Percentiles rank a stretch among this genome's conserved stretches.
Evolutionary conservation across 23 red algal genomes (phyloP).

Genomic region (Gracilaria vermiculophylla): DNA sequence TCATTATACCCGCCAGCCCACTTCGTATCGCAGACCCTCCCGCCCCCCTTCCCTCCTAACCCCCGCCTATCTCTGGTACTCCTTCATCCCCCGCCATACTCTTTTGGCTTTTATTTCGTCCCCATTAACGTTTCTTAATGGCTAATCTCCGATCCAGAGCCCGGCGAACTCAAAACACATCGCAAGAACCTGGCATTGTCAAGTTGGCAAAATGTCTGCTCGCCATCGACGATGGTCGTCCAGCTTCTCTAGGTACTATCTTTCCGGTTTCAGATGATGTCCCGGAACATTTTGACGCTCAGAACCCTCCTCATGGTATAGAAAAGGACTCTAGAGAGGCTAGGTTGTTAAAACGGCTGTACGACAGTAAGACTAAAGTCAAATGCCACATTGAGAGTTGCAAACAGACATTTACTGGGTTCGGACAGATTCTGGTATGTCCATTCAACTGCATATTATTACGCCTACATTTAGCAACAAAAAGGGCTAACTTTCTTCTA

Average conservation of each 20-base stretch:
- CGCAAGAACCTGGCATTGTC: neutral
- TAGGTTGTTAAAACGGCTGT: neutral
- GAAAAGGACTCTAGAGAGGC: neutral
- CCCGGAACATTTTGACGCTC: neutral
- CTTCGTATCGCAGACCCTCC: neutral
- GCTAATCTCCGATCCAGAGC: neutral
- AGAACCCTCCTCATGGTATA: neutral
- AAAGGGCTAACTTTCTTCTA: neutral
- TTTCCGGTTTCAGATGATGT: conserved; percentile 10
- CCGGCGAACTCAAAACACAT: neutral
- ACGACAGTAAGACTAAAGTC: neutral
- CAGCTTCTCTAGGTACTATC: neutral
- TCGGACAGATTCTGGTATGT: conserved; percentile 14
- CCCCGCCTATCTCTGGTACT: no score
- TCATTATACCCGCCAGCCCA: neutral
- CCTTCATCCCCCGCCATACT: neutral
- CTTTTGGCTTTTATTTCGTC: neutral
- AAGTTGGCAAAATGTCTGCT: neutral
- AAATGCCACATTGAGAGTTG: conserved; percentile 31
- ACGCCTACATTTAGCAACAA: neutral
- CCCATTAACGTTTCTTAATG: neutral
- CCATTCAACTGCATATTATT: neutral
- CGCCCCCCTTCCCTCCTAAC: neutral
- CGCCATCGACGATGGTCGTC: neutral
- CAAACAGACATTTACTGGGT: neutral